Evolutionary conservation across 2,329 filamentous ascomycete genomes (phyloP).

Genomic region (Aureobasidium sp.): DNA sequence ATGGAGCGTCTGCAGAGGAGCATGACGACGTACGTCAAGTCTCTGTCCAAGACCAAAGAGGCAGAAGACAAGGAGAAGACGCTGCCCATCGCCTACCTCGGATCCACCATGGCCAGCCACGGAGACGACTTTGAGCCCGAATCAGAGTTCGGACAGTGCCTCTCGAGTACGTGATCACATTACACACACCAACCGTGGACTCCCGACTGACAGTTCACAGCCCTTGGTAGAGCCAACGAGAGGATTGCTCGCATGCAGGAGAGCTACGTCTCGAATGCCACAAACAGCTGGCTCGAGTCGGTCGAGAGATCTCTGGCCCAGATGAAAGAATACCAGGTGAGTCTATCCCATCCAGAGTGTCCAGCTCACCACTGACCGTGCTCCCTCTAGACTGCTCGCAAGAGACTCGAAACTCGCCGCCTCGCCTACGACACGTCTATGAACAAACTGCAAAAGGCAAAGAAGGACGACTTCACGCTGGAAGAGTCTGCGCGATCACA

Average conservation of each 20-base stretch:
- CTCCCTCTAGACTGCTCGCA: constrained; percentile 57
- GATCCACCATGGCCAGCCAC: constrained; percentile 76
- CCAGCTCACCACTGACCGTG: not conserved
- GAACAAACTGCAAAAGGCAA: constrained; percentile 84
- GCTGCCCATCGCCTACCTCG: constrained; percentile 68
- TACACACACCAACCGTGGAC: not conserved
- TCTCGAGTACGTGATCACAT: constrained; percentile 43
- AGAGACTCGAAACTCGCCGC: constrained; percentile 85
- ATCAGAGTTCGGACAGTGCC: constrained; percentile 82
- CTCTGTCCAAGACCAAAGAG: constrained; percentile 74
- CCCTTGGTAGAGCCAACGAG: constrained; percentile 79
- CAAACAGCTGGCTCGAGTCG: constrained; percentile 80
- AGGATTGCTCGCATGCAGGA: constrained; percentile 79
- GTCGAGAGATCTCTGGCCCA: constrained; percentile 80
- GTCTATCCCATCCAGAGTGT: constrained; percentile 20
- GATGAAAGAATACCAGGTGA: constrained; percentile 95
- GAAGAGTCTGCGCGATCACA: constrained; percentile 87
- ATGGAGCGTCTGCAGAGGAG: constrained; percentile 85
- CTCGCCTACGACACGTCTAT: constrained; percentile 86
- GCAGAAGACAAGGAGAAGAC: constrained; percentile 82
- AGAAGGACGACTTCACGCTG: constrained; percentile 84
- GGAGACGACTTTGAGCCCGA: constrained; percentile 88
- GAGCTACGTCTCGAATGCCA: constrained; percentile 67
- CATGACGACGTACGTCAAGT: constrained; percentile 80
- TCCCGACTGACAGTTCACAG: constrained; percentile 31